Base-by-base conservation (phyloP, 768 basidiomycete species). In the Hortiboletus campestris region DNA sequence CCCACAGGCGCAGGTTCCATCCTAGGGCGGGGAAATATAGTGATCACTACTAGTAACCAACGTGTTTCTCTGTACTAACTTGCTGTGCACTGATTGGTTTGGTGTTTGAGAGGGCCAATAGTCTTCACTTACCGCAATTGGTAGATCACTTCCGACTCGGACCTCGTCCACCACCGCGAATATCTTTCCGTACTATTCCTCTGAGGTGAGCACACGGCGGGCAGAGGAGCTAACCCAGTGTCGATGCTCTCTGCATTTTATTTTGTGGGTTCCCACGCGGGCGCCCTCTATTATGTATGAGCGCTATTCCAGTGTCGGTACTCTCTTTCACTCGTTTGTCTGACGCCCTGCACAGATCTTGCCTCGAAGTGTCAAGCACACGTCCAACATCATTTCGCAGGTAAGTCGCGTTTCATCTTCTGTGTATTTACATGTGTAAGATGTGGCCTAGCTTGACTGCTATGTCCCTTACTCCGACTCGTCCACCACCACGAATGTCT, bases 1-100 rank as follows among this genome's bases (percentile, higher is more conserved):
- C 69, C 67, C 58, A 72, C 69, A 53, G 59, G 60, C 13, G 51
- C 49, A 63, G 62, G 71, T 16, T 72, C 65, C 71, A 71, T 72
- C n/a, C n/a, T n/a, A n/a, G n/a, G n/a, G n/a, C n/a, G 28, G n/a
- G 17, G 1, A 0, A 29, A 20, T 45, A 14, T 55, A 48, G 36
- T 47, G 56, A n/a, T 44, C 31, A 34, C 40, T n/a, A n/a, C n/a
- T n/a, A n/a, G n/a, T 45, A 10, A 44, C 42, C 59, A 69, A 67
- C 67, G 67, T 57, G 64, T 51, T 61, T 28, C 39, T 22, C 39
- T 39, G 17, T 1, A 7, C 19, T 47, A 25, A 16, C n/a, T n/a
- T n/a, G 58, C 67, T 59, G 65, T 62, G 64, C 34, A 25, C 32
- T 4, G 12, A 34, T 46, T 34, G 49, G 44, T n/a, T n/a, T n/a